Base-by-base conservation (phyloP, 441 rosid species). In the Gossypium gossypioides region DNA sequence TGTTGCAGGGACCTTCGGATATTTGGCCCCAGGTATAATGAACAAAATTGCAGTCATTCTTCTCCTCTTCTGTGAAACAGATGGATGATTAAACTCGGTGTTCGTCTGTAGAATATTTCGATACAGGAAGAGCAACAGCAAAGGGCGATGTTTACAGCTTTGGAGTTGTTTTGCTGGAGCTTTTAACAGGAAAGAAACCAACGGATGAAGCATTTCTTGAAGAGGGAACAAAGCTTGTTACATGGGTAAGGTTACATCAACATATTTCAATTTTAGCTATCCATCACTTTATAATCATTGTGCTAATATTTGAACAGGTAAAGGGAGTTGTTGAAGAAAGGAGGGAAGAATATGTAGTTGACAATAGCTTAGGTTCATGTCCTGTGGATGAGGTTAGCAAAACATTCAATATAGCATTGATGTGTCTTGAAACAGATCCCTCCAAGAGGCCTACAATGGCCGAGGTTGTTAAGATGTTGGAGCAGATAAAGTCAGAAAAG, bases 141-240 rank as follows among this genome's bases (percentile, higher is more conserved):
- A 94, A 90, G 81, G 97, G 91, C 22, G 99, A 91, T 84, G 91
- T 94, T 56, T 94, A 89, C 74, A 91, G 99, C 77, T 91, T 84
- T 8, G 91, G 99, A 8, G 96, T 90, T 56, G 87, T 94, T 46
- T 75, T 91, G 68, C 76, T 94, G 0, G 96, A 94, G 84, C 86
- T 90, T 72, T 75, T 91, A 68, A 89, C 97, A 0, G 94, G 94
- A 55, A 91, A 82, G 81, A 89, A 79, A 76, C 94, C 94, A 0
- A 84, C 87, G 9, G 97, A 90, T 79, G 96, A 89, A 80, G 77
- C 83, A 22, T 90, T 91, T 72, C 67, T 86, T 9, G 93, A 94
- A 83, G 93, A 89, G 75, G 96, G 96, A 72, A 90, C 92, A 60
- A 94, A 90, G 80, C 93, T 90, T 68, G 96, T 89, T 40, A 86